Percentiles rank a stretch among this genome's conserved stretches.
Evolutionary conservation across 108 stramenopile species (phyloP).

Genomic region (Conticribra guillardii): DNA sequence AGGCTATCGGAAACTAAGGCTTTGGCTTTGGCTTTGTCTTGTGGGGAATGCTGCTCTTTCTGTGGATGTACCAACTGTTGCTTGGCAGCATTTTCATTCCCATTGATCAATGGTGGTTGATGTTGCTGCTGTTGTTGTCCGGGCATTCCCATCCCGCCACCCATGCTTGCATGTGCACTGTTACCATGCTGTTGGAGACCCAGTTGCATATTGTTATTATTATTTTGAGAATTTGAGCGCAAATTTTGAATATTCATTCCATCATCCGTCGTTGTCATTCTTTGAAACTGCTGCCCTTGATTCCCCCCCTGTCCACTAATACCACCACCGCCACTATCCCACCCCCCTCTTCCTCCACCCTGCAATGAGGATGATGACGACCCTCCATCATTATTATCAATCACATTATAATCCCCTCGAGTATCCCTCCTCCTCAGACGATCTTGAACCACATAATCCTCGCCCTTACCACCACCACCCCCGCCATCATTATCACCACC

Average conservation of each 20-base stretch:
- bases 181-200: too few relatives aligned
- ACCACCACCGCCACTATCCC: background rate
- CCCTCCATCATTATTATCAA: too few relatives aligned
- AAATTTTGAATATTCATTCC: background rate
- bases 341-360: background rate
- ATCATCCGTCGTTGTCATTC: conserved; percentile 1
- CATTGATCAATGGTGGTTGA: too few relatives aligned
- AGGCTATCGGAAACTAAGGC: conserved; percentile 22
- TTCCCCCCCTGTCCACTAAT: background rate
- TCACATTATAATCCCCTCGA: too few relatives aligned
- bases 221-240: conserved; percentile 1
- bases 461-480: too few relatives aligned
- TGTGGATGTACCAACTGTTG: too few relatives aligned
- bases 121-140: too few relatives aligned
- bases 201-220: conserved; percentile 14
- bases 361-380: too few relatives aligned
- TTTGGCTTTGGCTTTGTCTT: background rate
- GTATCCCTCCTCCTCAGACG: too few relatives aligned
- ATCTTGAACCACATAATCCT: too few relatives aligned
- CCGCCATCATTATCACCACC: conserved; percentile 12
- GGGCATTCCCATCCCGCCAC: too few relatives aligned
- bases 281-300: background rate
- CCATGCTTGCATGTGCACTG: too few relatives aligned
- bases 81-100: conserved; percentile 14
- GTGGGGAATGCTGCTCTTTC: background rate